A percentile compares a stretch with the other conserved stretches of the same genome.
Conservation (phyloP, 257 asterid species). For the Anisodus acutangulus region DNA sequence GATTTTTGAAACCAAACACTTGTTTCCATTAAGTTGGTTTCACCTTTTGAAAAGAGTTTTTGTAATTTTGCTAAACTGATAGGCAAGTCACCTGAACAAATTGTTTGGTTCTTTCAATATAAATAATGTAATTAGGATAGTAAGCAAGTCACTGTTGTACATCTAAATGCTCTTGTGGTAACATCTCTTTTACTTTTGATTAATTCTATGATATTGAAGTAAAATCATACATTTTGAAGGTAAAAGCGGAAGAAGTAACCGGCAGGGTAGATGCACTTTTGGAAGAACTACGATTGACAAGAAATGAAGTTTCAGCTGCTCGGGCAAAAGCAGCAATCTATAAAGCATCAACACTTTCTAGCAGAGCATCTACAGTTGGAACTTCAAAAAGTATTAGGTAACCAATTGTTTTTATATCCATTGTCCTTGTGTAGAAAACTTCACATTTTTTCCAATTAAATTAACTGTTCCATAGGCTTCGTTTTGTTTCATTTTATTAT, state of each 20-base stretch:
- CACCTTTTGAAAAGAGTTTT: background rate
- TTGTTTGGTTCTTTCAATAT: background rate
- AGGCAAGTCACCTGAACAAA: background rate
- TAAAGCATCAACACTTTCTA: conserved; percentile 67
- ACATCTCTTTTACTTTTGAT: conserved; percentile 6
- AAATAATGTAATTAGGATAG: background rate
- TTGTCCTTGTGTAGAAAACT: background rate
- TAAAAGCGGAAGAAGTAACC: conserved; percentile 85
- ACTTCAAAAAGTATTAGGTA: conserved; percentile 64
- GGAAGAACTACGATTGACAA: conserved; percentile 76
- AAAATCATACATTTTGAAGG: conserved; percentile 45
- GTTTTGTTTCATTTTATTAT: background rate
- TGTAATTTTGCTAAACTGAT: background rate
- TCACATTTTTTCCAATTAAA: background rate
- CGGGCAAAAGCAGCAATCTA: conserved; percentile 80
- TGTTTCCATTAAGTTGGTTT: conserved; percentile 3
- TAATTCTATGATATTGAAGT: conserved; percentile 9
- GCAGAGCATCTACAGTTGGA: conserved; percentile 62
- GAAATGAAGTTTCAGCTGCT: conserved; percentile 74
- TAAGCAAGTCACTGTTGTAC: background rate
- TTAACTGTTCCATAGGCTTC: background rate
- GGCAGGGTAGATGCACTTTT: conserved; percentile 67
- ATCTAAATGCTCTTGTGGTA: background rate
- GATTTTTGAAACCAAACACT: conserved; percentile 18
- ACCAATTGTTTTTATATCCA: background rate